phyloP scores from a whole-genome alignment of 164 flowering plant species.

The Paratinospora sagittata region DNA sequence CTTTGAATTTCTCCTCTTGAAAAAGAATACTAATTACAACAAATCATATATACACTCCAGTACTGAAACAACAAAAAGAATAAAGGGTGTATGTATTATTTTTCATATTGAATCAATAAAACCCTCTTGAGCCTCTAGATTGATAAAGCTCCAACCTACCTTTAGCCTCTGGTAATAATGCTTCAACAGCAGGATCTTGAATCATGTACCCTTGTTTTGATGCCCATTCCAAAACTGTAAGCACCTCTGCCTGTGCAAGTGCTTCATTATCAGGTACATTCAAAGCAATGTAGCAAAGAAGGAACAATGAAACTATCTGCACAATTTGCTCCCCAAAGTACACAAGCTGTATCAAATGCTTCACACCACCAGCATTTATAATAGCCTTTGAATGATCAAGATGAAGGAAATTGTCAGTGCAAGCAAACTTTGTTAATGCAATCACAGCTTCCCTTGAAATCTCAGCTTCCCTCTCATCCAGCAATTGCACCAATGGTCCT shows the following conservation, averaged over 20 bases:
- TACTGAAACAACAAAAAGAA: too few species aligned
- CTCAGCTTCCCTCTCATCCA: constrained; percentile 65
- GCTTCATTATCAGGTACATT: constrained; percentile 69
- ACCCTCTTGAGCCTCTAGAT: constrained; percentile 56
- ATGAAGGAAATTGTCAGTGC: constrained; percentile 60
- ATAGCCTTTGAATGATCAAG: constrained; percentile 61
- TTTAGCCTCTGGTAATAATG: constrained; percentile 55
- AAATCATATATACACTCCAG: too few species aligned
- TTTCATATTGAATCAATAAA: constrained; percentile 15
- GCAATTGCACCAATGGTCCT: constrained; percentile 57
- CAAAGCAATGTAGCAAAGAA: constrained; percentile 52
- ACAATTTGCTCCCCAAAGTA: constrained; percentile 69
- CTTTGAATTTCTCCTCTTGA: too few species aligned
- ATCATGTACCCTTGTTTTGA: constrained; percentile 42
- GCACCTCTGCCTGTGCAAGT: constrained; percentile 62
- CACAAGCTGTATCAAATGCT: constrained; percentile 59
- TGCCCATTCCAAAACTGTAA: constrained; percentile 73
- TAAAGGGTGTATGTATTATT: too few species aligned
- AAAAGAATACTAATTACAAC: too few species aligned
- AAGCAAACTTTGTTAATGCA: constrained; percentile 62
- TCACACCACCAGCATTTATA: constrained; percentile 48
- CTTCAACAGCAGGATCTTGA: constrained; percentile 31
- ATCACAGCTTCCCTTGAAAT: constrained; percentile 47
- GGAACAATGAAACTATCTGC: constrained; percentile 42
- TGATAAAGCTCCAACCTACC: constrained; percentile 62